These are phyloP conservation scores for Tremellales sp. DNA, from an alignment of 1,284 basidiomycete genomes.

Conservation along the genomic window DNA sequence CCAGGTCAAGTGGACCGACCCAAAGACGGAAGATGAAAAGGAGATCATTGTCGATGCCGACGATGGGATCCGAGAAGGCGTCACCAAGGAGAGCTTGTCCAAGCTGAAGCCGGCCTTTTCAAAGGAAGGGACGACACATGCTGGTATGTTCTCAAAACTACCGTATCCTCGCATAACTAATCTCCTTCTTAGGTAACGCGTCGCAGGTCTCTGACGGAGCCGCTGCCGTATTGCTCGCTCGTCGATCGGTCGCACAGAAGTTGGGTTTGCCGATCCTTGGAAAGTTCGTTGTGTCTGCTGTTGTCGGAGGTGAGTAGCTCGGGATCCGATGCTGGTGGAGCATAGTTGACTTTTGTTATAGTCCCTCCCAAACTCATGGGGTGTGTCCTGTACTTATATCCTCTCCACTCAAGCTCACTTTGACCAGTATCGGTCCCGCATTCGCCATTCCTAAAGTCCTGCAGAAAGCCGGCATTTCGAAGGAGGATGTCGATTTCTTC, in stretches of 20 bases:
- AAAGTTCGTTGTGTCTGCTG: constrained; percentile 77
- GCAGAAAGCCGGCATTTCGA: constrained; percentile 64
- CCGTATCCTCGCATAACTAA: too few relatives aligned
- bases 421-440: constrained; percentile 69
- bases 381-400: constrained; percentile 20
- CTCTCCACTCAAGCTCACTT: constrained; percentile 2
- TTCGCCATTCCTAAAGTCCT: constrained; percentile 85
- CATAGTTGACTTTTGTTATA: constrained; percentile 4
- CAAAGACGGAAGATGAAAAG: constrained; percentile 76
- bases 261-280: constrained; percentile 87
- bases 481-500: constrained; percentile 82
- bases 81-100: constrained; percentile 75
- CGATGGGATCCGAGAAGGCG: constrained; percentile 88
- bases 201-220: constrained; percentile 98
- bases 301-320: constrained; percentile 59
- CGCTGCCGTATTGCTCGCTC: constrained; percentile 84
- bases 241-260: constrained; percentile 80
- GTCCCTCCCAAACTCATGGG: constrained; percentile 86
- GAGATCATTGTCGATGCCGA: constrained; percentile 78
- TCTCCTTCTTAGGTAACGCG: too few relatives aligned
- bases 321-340: not conserved
- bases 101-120: constrained; percentile 94
- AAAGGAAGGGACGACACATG: constrained; percentile 86
- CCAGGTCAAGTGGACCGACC: constrained; percentile 66
- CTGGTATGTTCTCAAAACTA: too few relatives aligned